These are phyloP conservation scores for Diphasiastrum complanatum DNA, from an alignment of 83 land plant species.

Conservation along the genomic window DNA sequence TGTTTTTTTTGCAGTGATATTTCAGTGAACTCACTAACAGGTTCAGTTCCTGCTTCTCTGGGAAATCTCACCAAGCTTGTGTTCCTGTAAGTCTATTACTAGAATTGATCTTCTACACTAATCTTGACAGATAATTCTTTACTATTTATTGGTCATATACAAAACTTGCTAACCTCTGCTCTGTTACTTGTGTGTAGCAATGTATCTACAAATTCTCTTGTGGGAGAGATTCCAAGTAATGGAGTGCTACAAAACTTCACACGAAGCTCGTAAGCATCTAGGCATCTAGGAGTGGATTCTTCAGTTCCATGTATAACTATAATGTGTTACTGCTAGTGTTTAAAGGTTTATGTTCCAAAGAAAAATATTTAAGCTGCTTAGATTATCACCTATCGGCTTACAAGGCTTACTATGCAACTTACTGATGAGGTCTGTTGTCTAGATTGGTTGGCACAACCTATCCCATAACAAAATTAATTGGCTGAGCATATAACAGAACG, in stretches of 20 bases:
- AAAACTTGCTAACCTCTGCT: background rate
- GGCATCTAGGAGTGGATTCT: background rate
- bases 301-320: background rate
- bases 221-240: conserved; percentile 13
- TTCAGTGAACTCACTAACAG: conserved; percentile 64
- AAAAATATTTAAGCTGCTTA: too few species aligned
- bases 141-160: background rate
- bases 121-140: background rate
- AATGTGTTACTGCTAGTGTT: too few species aligned
- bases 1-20: conserved; percentile 51
- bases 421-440: too few species aligned
- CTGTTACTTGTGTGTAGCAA: conserved; percentile 12
- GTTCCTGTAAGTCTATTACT: conserved; percentile 45
- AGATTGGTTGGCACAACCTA: too few species aligned
- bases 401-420: too few species aligned
- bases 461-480: too few species aligned
- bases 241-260: conserved; percentile 14
- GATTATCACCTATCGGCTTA: too few species aligned
- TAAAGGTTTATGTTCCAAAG: background rate
- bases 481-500: too few species aligned
- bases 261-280: conserved; percentile 11
- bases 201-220: conserved; percentile 15
- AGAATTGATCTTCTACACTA: background rate
- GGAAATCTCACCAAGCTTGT: conserved; percentile 47
- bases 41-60: conserved; percentile 61